phyloP scores from a whole-genome alignment of 208 protist genomes.

The Trypanosoma mega region DNA sequence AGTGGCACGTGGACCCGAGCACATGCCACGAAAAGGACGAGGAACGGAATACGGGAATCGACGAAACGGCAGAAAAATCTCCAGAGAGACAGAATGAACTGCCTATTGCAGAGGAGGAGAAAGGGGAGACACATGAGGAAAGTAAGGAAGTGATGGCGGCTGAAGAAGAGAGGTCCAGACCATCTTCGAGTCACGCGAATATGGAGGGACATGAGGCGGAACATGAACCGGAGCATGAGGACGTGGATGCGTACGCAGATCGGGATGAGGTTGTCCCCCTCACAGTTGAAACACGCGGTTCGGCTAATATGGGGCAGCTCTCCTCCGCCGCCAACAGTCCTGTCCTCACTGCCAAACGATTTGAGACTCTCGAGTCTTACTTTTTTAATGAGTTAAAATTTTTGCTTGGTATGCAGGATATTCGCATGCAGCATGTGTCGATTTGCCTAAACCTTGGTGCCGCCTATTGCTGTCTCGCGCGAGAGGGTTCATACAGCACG shows the following conservation, averaged over 20 bases:
- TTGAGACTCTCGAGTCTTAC: conserved; percentile 62
- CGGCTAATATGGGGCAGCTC: conserved; percentile 25
- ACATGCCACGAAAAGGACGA: neutral
- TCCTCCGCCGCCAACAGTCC: conserved; percentile 67
- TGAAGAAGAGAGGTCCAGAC: no score
- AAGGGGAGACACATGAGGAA: conserved; percentile 14
- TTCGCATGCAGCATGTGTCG: conserved; percentile 70
- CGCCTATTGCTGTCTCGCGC: conserved; percentile 79
- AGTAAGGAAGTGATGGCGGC: conserved; percentile 7
- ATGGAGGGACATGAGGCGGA: no score
- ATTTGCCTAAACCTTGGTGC: conserved; percentile 77
- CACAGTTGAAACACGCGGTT: conserved; percentile 24
- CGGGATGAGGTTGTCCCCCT: conserved; percentile 29
- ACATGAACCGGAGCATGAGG: no score
- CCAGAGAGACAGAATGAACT: neutral
- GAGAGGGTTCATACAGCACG: conserved; percentile 70
- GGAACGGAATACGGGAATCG: neutral
- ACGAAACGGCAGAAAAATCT: neutral
- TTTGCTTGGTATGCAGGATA: conserved; percentile 68
- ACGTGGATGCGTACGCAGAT: conserved; percentile 33
- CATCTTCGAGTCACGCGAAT: no score
- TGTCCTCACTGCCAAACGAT: conserved; percentile 68
- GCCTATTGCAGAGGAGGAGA: conserved; percentile 3
- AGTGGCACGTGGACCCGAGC: no score
- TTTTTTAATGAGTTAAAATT: conserved; percentile 72